Evolutionary conservation across 2,329 filamentous ascomycete genomes (phyloP).

Genomic region (Penicillium sclerotiorum): DNA sequence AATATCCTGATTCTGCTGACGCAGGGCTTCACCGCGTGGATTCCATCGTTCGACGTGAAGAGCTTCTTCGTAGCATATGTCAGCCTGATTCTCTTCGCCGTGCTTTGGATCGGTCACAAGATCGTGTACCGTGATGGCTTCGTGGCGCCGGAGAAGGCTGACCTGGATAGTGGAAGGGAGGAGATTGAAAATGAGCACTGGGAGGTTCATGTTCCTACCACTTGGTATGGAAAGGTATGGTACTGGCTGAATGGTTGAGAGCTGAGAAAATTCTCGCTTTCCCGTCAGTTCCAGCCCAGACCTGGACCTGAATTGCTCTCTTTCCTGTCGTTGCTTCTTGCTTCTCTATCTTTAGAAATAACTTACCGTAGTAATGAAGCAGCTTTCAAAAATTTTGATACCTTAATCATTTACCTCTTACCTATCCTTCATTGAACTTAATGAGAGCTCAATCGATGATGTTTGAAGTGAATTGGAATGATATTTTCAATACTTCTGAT

Average conservation of each 20-base stretch:
- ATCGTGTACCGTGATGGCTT: conserved; percentile 9
- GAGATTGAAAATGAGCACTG: conserved; percentile 19
- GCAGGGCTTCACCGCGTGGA: conserved; percentile 15
- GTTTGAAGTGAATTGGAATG: too few species aligned
- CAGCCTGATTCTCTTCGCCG: conserved; percentile 16
- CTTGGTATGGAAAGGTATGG: conserved; percentile 18
- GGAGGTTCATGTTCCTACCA: conserved; percentile 14
- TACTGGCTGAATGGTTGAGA: conserved; percentile 8
- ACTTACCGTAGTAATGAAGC: too few species aligned
- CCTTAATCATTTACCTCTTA: too few species aligned
- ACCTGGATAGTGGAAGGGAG: conserved; percentile 15
- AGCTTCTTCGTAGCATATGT: conserved; percentile 17
- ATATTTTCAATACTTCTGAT: too few species aligned
- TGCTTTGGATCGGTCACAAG: conserved; percentile 16
- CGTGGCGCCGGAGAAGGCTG: conserved; percentile 13
- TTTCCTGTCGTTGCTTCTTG: too few species aligned
- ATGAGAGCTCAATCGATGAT: too few species aligned
- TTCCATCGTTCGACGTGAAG: conserved; percentile 13
- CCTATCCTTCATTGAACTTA: too few species aligned
- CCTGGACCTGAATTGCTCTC: too few species aligned
- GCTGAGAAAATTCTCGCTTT: background rate
- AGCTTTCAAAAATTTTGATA: too few species aligned
- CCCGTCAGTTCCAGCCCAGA: too few species aligned
- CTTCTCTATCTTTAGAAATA: too few species aligned
- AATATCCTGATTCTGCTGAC: conserved; percentile 15